These are phyloP conservation scores for Tilletia caries DNA, from an alignment of 1,284 basidiomycete species.

Conservation along the genomic window DNA sequence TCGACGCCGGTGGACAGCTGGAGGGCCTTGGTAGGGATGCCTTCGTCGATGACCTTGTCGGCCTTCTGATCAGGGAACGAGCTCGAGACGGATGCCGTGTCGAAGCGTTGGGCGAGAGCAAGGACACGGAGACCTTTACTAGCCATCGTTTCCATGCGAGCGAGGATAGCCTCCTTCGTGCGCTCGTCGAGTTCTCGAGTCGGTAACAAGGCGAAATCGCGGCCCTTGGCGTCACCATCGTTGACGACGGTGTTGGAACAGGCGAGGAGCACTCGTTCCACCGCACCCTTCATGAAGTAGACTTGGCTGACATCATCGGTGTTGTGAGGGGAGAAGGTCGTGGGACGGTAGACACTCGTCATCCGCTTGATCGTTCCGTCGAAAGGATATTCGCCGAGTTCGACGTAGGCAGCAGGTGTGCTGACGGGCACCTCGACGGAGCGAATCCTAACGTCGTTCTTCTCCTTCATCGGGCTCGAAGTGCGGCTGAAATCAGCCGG, in stretches of 20 bases:
- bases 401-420: slow-evolving; percentile 20
- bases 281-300: slow-evolving; percentile 52
- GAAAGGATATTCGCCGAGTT: slow-evolving; percentile 47
- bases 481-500: background rate
- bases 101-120: slow-evolving; percentile 44
- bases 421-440: slow-evolving; percentile 28
- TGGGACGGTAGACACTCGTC: slow-evolving; percentile 33
- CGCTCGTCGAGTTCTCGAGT: slow-evolving; percentile 30
- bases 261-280: slow-evolving; percentile 46
- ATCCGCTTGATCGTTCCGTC: slow-evolving; percentile 51
- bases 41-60: slow-evolving; percentile 31
- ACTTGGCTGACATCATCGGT: slow-evolving; percentile 17
- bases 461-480: slow-evolving; percentile 7
- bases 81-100: background rate
- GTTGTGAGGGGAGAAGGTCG: slow-evolving; percentile 13
- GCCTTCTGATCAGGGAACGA: no score
- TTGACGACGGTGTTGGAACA: slow-evolving; percentile 24
- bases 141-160: slow-evolving; percentile 49
- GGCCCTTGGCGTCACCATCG: background rate
- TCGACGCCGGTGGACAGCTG: slow-evolving; percentile 12
- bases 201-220: background rate
- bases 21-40: slow-evolving; percentile 20
- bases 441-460: slow-evolving; percentile 1
- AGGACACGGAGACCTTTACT: slow-evolving; percentile 47
- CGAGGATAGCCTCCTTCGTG: slow-evolving; percentile 31